These are phyloP conservation scores for Purpureocillium lavendulum DNA, from an alignment of 2,329 filamentous ascomycete genomes.

Conservation along the genomic window DNA sequence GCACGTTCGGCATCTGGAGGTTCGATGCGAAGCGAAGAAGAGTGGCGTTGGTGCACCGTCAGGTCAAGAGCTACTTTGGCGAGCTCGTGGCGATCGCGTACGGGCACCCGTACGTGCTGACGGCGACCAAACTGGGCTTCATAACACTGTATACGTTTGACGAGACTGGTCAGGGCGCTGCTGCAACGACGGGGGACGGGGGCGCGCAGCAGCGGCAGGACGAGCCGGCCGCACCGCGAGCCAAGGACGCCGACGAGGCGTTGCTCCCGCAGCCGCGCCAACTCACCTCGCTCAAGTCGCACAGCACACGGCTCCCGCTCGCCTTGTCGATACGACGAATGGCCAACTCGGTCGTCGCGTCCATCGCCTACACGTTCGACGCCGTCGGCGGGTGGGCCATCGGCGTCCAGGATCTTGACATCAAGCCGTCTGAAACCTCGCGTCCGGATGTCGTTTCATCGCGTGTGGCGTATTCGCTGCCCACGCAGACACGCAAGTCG, in stretches of 20 bases:
- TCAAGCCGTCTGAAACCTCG: conserved; percentile 30
- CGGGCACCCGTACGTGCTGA: conserved; percentile 67
- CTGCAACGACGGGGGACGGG: neutral
- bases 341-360: conserved; percentile 59
- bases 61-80: conserved; percentile 54
- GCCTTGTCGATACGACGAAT: conserved; percentile 74
- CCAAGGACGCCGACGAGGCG: neutral
- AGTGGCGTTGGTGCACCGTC: conserved; percentile 46
- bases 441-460: conserved; percentile 23
- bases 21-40: conserved; percentile 36
- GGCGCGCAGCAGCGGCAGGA: neutral
- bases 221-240: neutral
- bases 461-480: conserved; percentile 26
- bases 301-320: conserved; percentile 68
- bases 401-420: conserved; percentile 80
- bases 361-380: conserved; percentile 78
- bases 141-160: conserved; percentile 69
- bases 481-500: conserved; percentile 16
- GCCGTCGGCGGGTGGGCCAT: conserved; percentile 78
- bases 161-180: conserved; percentile 3
- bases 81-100: conserved; percentile 63
- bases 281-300: conserved; percentile 71
- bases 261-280: conserved; percentile 30
- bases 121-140: conserved; percentile 65
- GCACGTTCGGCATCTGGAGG: conserved; percentile 62